A percentile compares a stretch with the other conserved stretches of the same genome.
Conservation (phyloP, 1,284 basidiomycete species). For the Puccinia polysora region DNA sequence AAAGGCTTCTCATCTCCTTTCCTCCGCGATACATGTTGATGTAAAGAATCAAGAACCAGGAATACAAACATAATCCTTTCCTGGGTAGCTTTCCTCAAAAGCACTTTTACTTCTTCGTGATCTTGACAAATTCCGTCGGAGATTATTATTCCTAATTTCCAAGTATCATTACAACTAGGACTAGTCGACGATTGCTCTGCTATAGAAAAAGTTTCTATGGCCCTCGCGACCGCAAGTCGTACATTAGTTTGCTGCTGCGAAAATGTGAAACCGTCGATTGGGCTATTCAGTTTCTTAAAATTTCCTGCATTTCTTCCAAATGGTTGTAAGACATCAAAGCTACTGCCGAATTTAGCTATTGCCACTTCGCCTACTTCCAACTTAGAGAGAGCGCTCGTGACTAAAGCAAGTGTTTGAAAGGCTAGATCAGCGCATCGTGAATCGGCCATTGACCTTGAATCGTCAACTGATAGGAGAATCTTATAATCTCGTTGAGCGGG, state of each 20-base stretch:
- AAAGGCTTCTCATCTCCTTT: background rate
- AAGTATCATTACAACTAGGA: slow-evolving; percentile 68
- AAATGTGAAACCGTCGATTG: slow-evolving; percentile 82
- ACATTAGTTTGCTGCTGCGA: slow-evolving; percentile 88
- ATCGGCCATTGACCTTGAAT: slow-evolving; percentile 94
- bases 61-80: slow-evolving; percentile 95
- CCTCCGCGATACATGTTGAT: slow-evolving; percentile 46
- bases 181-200: slow-evolving; percentile 56
- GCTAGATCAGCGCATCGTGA: slow-evolving; percentile 88
- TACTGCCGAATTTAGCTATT: slow-evolving; percentile 83
- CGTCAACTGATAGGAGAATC: slow-evolving; percentile 88
- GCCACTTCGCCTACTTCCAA: slow-evolving; percentile 92
- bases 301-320: slow-evolving; percentile 67
- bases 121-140: slow-evolving; percentile 98
- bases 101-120: slow-evolving; percentile 73
- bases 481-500: slow-evolving; percentile 95
- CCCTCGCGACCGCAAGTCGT: slow-evolving; percentile 74
- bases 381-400: slow-evolving; percentile 81
- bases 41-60: slow-evolving; percentile 84
- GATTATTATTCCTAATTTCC: slow-evolving; percentile 98
- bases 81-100: slow-evolving; percentile 79
- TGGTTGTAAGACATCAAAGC: slow-evolving; percentile 79
- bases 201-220: slow-evolving; percentile 67
- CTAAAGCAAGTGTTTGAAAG: slow-evolving; percentile 86
- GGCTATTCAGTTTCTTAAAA: slow-evolving; percentile 71